These are phyloP conservation scores for Rhodomyrtus psidioides DNA, from an alignment of 441 rosid genomes.

Conservation along the genomic window DNA sequence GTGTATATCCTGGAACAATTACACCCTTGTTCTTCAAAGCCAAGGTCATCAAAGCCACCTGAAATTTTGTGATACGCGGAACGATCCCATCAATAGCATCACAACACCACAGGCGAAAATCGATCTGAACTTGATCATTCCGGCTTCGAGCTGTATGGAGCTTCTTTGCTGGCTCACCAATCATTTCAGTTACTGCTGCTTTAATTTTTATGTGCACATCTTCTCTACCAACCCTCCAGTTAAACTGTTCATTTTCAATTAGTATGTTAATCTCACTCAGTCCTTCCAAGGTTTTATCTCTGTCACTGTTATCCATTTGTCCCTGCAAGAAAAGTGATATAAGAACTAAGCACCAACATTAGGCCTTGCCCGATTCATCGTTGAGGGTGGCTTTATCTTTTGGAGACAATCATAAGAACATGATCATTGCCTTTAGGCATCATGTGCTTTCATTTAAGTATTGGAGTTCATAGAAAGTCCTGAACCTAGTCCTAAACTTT, in stretches of 20 bases:
- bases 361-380: neutral
- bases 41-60: conserved; percentile 51
- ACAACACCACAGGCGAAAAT: conserved; percentile 89
- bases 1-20: conserved; percentile 92
- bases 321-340: conserved; percentile 31
- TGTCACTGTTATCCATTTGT: conserved; percentile 49
- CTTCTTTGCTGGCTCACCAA: conserved; percentile 95
- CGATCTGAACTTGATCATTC: conserved; percentile 87
- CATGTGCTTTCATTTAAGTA: too few relatives aligned
- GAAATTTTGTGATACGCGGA: conserved; percentile 40
- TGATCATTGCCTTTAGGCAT: too few relatives aligned
- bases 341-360: neutral
- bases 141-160: conserved; percentile 93
- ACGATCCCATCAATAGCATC: conserved; percentile 69
- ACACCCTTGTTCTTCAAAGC: conserved; percentile 63
- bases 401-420: neutral
- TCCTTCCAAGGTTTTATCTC: conserved; percentile 58
- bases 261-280: conserved; percentile 63
- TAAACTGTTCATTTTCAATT: conserved; percentile 57
- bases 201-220: conserved; percentile 99
- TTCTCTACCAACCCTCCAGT: conserved; percentile 91
- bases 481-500: too few relatives aligned
- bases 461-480: too few relatives aligned
- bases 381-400: neutral
- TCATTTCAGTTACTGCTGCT: conserved; percentile 82